Evolutionary conservation across 2,329 filamentous ascomycete species (phyloP), one percentile per base, ranked within the genome.

Genomic region (Cladosporium sp.): DNA sequence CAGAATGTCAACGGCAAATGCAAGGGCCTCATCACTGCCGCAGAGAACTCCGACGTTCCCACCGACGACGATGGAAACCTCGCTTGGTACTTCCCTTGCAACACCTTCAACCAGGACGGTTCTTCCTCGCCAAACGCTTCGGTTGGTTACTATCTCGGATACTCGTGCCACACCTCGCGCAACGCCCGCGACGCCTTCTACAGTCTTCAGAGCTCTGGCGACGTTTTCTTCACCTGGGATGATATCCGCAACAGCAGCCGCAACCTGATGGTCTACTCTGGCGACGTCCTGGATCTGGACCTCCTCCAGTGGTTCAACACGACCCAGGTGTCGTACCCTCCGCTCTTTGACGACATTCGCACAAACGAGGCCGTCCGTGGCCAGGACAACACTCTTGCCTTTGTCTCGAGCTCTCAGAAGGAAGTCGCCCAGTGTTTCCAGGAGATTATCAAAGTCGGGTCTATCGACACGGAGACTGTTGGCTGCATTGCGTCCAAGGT

Each of bases 1-100:
- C 93, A 98, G 68, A 95, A 97, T 60, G 93, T 98, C 69, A 98
- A 98, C 63, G 95, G 93, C 44, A 87, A 87, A 57, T 98, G 93
- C 79, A 98, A 97, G 73, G 87, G 80, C 9, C 72, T 97, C 53
- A 95, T 98, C 66, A 95, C 82, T 1, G 71, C 78, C 7, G 81
- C 86, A 1, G 67, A 78, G 1, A 76, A 76, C 52, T 95, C 91
- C 0, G 85, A 89, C 61, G 83, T 98, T 8, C 89, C 91, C 1
- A 87, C 86, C 5, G 85, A 95, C 66, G 72, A 70, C 22, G 73
- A 84, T 49, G 83, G 81, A 6, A 84, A 95, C 53, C 73, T 98
- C 56, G 93, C 86, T 1, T 98, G 93, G 92, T 98, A 98, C 68
- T 97, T 97, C 67, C 93, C 93, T 2, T 98, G 93, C 76, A 85